Percentiles rank a stretch among this genome's conserved stretches.
Evolutionary conservation across 2,329 filamentous ascomycete species (phyloP).

Genomic region (Aureobasidium subglaciale): DNA sequence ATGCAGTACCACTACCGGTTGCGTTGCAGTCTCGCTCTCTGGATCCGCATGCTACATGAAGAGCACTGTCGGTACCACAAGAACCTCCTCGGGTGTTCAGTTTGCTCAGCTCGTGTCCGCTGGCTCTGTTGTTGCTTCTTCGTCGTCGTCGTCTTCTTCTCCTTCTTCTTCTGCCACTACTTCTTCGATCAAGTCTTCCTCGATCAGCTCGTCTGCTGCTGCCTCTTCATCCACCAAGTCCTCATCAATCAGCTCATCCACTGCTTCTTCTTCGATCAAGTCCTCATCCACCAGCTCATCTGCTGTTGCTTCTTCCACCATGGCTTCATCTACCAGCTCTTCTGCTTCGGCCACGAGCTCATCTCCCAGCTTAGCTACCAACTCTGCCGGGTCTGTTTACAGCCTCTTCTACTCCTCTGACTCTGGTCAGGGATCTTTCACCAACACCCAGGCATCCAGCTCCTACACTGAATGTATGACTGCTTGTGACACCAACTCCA

Average conservation of each 20-base stretch:
- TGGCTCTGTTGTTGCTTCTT: not conserved
- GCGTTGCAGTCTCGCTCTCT: slow-evolving; percentile 22
- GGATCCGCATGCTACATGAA: slow-evolving; percentile 27
- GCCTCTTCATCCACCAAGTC: no score
- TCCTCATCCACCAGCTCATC: slow-evolving; percentile 10
- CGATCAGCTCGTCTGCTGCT: slow-evolving; percentile 12
- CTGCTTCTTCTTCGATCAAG: no score
- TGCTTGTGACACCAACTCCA: slow-evolving; percentile 16
- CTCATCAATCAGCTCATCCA: slow-evolving; percentile 8
- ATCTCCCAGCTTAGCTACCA: not conserved
- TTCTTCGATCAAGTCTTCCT: slow-evolving; percentile 8
- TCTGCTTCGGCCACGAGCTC: no score
- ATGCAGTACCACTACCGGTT: slow-evolving; percentile 21
- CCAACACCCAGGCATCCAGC: slow-evolving; percentile 14
- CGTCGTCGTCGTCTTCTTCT: not conserved
- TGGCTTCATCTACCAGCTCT: slow-evolving; percentile 9
- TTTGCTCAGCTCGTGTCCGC: slow-evolving; percentile 17
- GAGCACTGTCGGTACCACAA: slow-evolving; percentile 17
- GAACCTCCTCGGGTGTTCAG: slow-evolving; percentile 15
- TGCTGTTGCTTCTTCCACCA: no score
- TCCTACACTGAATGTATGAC: slow-evolving; percentile 18
- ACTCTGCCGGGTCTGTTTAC: slow-evolving; percentile 10
- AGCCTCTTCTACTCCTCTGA: slow-evolving; percentile 17
- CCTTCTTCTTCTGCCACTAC: not conserved
- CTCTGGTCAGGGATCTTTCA: slow-evolving; percentile 14